Percentiles rank a stretch among this genome's conserved stretches.
Evolutionary conservation across 2,329 filamentous ascomycete species (phyloP).

Genomic region (Sporothrix inflata): DNA sequence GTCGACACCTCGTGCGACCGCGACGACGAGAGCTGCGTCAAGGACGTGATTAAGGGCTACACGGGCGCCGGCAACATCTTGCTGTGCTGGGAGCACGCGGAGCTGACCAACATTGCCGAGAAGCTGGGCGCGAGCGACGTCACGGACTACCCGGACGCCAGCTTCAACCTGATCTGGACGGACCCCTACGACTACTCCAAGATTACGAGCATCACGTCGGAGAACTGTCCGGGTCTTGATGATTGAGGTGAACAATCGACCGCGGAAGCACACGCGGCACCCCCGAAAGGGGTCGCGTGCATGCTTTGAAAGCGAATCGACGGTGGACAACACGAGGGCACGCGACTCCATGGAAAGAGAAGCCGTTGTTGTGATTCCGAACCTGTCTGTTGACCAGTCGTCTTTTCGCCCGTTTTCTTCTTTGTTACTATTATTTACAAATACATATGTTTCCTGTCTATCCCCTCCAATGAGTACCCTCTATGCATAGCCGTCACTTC

Average conservation of each 20-base stretch:
- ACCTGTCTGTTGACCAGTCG: background rate
- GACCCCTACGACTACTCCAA: constrained; percentile 53
- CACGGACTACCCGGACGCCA: constrained; percentile 53
- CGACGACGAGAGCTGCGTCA: constrained; percentile 59
- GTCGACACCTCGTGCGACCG: constrained; percentile 61
- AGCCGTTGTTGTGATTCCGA: background rate
- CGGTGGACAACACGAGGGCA: background rate
- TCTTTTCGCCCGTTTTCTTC: background rate
- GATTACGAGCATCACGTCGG: constrained; percentile 51
- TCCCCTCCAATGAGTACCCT: background rate
- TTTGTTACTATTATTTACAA: background rate
- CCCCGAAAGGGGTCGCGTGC: background rate
- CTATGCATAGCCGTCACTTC: background rate
- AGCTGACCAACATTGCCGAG: constrained; percentile 55
- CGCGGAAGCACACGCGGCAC: background rate
- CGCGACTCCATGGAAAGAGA: background rate
- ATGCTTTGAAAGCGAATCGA: background rate
- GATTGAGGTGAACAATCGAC: constrained; percentile 7
- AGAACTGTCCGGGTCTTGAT: constrained; percentile 60
- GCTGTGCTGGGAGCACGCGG: constrained; percentile 55
- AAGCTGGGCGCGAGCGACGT: constrained; percentile 55
- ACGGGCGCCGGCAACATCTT: constrained; percentile 58
- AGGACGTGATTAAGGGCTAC: constrained; percentile 53
- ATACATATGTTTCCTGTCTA: background rate
- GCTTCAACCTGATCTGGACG: constrained; percentile 62